Base-by-base conservation (phyloP, 1,139 yeast species). In the Hyphopichia buzzinii region DNA sequence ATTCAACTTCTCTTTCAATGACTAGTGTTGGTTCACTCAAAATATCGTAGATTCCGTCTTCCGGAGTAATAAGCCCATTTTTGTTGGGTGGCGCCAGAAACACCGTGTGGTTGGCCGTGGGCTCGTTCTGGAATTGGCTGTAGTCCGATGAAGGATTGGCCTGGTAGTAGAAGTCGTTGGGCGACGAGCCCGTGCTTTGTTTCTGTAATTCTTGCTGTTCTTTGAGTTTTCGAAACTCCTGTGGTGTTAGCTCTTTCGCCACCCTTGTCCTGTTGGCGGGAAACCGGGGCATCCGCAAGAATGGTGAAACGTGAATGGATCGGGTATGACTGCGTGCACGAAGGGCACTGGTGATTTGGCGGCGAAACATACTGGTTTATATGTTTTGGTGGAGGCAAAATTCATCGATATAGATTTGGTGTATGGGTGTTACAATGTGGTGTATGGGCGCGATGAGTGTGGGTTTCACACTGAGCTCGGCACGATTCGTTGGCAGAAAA, bases 1-100 rank as follows among this genome's bases (percentile, higher is more conserved):
- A 74, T 59, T 92, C 97, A 26, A 92, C 67, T 53, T 87, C 85
- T 39, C 98, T 73, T 55, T 90, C 96, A 36, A 92, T 78, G 1
- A 90, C 89, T 25, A 92, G 59, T 3, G 92, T 84, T 1, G 97
- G 97, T 51, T 86, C 88, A 31, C 73, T 70, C 29, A 88, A 59
- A 11, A 86, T 63, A 26, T 69, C 67, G 29, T 72, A 71, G 22
- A 82, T 67, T 0, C 82, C 79, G 50, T 82, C 87, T 14, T 71
- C 59, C 2, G 67, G 68, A 4, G 77, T 72, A 16, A 81, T 67
- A 15, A 75, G 46, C 2, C 80, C 80, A 38, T 68, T 69, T 13
- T 64, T 61, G 50, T 70, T 66, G 29, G 67, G 71, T 3, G 72
- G 71, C 4, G 55, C 47, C 22, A 49, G 50, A 39, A 64, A 66